Evolutionary conservation across 768 basidiomycete genomes (phyloP), one percentile per base, ranked within the genome.

Genomic region (Kwoniella sp.): DNA sequence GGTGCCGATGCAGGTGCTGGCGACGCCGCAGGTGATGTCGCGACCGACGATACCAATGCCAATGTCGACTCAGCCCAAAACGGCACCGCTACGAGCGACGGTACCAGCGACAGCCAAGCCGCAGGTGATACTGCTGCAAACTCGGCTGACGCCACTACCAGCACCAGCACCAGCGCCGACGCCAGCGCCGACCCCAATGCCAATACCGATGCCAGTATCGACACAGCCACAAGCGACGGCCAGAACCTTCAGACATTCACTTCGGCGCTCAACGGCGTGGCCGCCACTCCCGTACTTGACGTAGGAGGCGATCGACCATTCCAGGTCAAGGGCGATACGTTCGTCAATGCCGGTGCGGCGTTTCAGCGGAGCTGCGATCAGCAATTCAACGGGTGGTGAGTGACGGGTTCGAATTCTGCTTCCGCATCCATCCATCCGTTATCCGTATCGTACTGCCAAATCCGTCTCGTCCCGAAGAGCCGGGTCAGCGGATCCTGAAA

Each of bases 321-420:
- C 79, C 67, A 77, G 7, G 85, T 86, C 56, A 77, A 80, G 13
- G 77, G 74, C 58, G 83, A 82, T 51, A 85, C 86, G 47, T 87
- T 87, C 83, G 67, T 85, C 31, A 85, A 86, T 72, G 41, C 80
- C 15, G 76, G 76, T 31, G 84, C 83, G 45, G 86, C 86, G 20
- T 81, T 87, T 31, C 85, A 84, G 23, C 84, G 86, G 30, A 85
- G 85, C 1, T 88, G 87, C 78, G 85, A 86, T 69, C 82, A 85
- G 41, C 86, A 87, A 76, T 83, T 86, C 74, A 87, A 87, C 78
- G 62, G 75, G 34, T 88, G 86, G 63, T 69, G 29, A 61, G 67
- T 60, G 17, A 8, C 25, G 8, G 20, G 8, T 25, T 22, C 25
- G 9, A 12, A 12, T 22, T 45, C 30, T 50, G 2, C 29, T n/a